Evolutionary conservation across 2,329 filamentous ascomycete species (phyloP).

Genomic region (Aspergillus niger): DNA sequence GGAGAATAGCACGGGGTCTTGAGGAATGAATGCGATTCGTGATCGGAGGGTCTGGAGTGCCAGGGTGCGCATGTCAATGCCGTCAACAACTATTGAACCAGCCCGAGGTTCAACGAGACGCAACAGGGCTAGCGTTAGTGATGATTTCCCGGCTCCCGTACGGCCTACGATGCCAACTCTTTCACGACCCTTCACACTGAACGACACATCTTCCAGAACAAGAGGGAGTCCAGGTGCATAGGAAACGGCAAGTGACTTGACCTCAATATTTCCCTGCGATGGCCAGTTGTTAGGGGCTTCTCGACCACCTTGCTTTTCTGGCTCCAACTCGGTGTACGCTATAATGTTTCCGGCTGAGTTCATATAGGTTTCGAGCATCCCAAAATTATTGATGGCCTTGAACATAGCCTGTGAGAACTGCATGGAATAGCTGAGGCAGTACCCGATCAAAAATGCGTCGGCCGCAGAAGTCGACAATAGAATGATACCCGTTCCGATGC

Average conservation of each 20-base stretch:
- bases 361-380: background rate
- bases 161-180: background rate
- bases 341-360: background rate
- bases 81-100: background rate
- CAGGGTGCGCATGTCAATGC: background rate
- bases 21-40: background rate
- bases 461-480: background rate
- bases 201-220: background rate
- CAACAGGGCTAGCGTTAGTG: slow-evolving; percentile 1
- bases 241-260: background rate
- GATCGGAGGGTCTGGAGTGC: background rate
- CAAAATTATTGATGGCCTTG: background rate
- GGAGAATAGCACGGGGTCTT: slow-evolving; percentile 6
- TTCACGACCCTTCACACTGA: background rate
- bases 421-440: background rate
- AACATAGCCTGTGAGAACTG: background rate
- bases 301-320: background rate
- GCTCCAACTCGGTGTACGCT: background rate
- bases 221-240: background rate
- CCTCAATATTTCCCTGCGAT: background rate
- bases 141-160: slow-evolving; percentile 6
- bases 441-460: background rate
- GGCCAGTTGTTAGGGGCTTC: background rate
- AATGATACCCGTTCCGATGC: background rate
- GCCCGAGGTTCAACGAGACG: background rate